Base-by-base conservation (phyloP, 768 basidiomycete species). In the Pholiota conissans region DNA sequence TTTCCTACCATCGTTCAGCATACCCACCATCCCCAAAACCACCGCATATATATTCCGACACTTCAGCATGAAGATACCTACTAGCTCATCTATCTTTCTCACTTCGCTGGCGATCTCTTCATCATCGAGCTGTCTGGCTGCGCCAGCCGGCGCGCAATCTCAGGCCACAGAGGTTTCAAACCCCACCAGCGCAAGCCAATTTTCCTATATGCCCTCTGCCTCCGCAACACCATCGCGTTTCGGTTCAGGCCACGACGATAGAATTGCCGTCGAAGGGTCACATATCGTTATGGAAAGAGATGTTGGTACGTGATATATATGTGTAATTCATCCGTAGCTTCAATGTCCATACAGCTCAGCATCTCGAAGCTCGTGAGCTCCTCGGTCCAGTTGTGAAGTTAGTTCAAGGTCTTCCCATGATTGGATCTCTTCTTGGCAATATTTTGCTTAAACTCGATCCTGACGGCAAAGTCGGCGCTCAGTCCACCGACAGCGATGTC, bases 41-140 rank as follows among this genome's bases (percentile, higher is more conserved):
- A 35, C 47, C 29, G 48, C 37, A n/a, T n/a, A n/a, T n/a, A n/a
- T n/a, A n/a, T n/a, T n/a, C n/a, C n/a, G n/a, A n/a, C n/a, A n/a
- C 51, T 34, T 64, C 57, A 71, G 61, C 49, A 83, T 81, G 80
- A 79, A 75, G 64, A 64, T 83, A 55, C 65, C 80, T 40, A 64
- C 80, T 39, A 80, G 79, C 67, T 76, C 80, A 22, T 81, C 81
- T 32, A 53, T 82, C 52, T 59, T 83, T 57, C 63, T 82, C 48
- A 78, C 80, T 35, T 72, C 78, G 16, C 69, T 83, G 57, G 80
- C 79, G 48, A 68, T 81, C 49, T 82, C 82, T 27, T 77, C 81
- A 10, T 81, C 80, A n/a, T 77, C 78, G 16, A 69, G 78, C 30
- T 72, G 67, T 60, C 67, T 79, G 59, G 80, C 78, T 57, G 76